Percentiles rank a stretch among this genome's conserved stretches.
Conservation (phyloP, 2,329 filamentous ascomycete species). For the Xylaria digitata region DNA sequence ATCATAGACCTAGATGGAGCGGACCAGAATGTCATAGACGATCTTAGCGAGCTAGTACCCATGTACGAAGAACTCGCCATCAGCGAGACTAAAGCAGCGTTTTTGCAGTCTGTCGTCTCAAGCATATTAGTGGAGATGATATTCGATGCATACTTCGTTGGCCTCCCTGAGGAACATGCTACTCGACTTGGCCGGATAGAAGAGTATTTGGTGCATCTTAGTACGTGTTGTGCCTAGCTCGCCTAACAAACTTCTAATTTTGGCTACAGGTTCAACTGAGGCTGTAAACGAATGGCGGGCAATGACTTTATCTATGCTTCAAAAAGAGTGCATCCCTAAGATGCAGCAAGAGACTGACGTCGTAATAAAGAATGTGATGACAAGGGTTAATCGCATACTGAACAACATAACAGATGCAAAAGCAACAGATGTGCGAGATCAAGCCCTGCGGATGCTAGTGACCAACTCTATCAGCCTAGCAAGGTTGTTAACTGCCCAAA, state of each 20-base stretch:
- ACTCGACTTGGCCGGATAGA: constrained; percentile 63
- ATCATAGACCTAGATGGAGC: constrained; percentile 58
- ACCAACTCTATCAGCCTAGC: constrained; percentile 66
- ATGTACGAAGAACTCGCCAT: constrained; percentile 66
- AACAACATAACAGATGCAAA: constrained; percentile 60
- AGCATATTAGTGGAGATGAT: constrained; percentile 69
- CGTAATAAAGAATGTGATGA: constrained; percentile 58
- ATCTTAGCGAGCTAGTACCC: constrained; percentile 59
- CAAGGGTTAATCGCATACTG: constrained; percentile 62
- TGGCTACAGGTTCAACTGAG: constrained; percentile 58
- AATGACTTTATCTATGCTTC: constrained; percentile 69
- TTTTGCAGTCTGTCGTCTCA: constrained; percentile 72
- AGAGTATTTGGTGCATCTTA: constrained; percentile 56
- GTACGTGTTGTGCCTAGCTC: constrained; percentile 47
- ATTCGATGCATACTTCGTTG: constrained; percentile 73
- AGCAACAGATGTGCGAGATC: constrained; percentile 59
- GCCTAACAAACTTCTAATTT: constrained; percentile 34
- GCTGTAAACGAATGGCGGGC: constrained; percentile 75
- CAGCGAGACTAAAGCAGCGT: constrained; percentile 65
- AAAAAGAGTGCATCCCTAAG: constrained; percentile 61
- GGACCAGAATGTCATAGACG: constrained; percentile 55
- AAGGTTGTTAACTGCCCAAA: constrained; percentile 67
- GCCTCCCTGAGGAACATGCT: constrained; percentile 66
- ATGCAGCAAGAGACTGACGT: constrained; percentile 59
- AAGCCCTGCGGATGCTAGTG: constrained; percentile 65